Percentiles rank a stretch among this genome's conserved stretches.
Evolutionary conservation across 257 asterid genomes (phyloP).

Genomic region (Jacaranda copaia): DNA sequence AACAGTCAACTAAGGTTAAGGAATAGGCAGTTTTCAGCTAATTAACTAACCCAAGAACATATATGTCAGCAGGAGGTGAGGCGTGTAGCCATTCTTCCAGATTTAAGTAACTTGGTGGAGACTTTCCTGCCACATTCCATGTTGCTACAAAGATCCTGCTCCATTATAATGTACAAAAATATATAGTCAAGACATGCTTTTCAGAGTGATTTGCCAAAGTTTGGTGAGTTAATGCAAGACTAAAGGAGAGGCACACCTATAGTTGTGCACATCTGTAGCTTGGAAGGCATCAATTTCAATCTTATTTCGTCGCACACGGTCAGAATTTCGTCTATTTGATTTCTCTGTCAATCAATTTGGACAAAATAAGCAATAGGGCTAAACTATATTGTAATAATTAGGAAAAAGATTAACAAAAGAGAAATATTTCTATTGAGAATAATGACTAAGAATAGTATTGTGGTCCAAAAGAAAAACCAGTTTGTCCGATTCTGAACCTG

Average conservation of each 20-base stretch:
- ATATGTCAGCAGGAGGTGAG: constrained; percentile 94
- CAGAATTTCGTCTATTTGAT: constrained; percentile 44
- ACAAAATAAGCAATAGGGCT: constrained; percentile 28
- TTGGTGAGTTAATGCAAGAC: constrained; percentile 19
- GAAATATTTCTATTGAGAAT: neutral
- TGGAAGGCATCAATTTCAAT: constrained; percentile 62
- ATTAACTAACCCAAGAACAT: constrained; percentile 86
- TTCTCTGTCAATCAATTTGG: constrained; percentile 49
- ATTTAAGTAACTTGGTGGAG: constrained; percentile 78
- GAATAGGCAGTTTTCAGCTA: neutral
- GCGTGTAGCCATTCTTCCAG: constrained; percentile 93
- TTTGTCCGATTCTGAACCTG: constrained; percentile 58
- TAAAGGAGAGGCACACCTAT: constrained; percentile 53
- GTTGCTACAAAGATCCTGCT: constrained; percentile 87
- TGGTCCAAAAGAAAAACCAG: constrained; percentile 38
- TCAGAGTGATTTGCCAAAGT: constrained; percentile 8
- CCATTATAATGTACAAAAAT: constrained; percentile 26
- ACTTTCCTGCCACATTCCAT: constrained; percentile 98
- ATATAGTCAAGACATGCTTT: constrained; percentile 14
- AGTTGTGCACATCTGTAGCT: constrained; percentile 61
- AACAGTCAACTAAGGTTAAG: constrained; percentile 1
- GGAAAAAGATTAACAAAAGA: neutral
- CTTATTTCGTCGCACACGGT: constrained; percentile 53
- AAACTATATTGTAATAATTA: neutral
- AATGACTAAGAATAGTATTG: constrained; percentile 26